phyloP scores from a whole-genome alignment of 2,329 filamentous ascomycete genomes.

The Xylariaceae sp. region DNA sequence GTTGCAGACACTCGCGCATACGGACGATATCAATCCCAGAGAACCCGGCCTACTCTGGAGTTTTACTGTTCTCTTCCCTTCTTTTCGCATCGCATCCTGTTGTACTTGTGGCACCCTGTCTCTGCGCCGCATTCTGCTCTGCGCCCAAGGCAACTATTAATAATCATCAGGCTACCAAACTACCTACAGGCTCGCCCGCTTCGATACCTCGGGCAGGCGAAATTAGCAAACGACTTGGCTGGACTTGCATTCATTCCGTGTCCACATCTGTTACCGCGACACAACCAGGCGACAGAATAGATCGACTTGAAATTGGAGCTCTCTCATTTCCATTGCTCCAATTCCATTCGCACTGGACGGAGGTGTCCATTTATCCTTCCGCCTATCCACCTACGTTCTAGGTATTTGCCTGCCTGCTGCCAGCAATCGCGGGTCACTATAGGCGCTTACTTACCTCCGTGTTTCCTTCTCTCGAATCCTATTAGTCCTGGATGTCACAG shows the following conservation, averaged over 20 bases:
- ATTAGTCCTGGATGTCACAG: constrained; percentile 28
- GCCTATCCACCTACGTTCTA: background rate
- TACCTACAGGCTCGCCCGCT: background rate
- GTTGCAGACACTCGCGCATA: constrained; percentile 14
- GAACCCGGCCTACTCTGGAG: background rate
- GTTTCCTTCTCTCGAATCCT: constrained; percentile 8
- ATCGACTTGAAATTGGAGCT: background rate
- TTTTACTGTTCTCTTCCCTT: background rate
- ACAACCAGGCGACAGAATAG: background rate
- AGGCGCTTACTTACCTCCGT: background rate
- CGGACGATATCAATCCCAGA: constrained; percentile 1
- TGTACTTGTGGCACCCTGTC: background rate
- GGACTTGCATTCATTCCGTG: constrained; percentile 13
- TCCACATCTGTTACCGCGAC: constrained; percentile 6
- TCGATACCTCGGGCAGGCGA: background rate
- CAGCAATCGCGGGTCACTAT: constrained; percentile 1
- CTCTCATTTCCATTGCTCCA: background rate
- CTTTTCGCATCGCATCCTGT: constrained; percentile 3
- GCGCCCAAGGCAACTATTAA: background rate
- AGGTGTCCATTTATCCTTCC: background rate
- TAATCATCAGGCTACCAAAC: background rate
- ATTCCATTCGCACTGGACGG: background rate
- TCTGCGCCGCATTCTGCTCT: background rate
- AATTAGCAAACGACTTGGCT: constrained; percentile 6
- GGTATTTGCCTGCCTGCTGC: background rate